Evolutionary conservation across 257 asterid genomes (phyloP), one percentile per base, ranked within the genome.

Genomic region (Nicotiana tomentosiformis): DNA sequence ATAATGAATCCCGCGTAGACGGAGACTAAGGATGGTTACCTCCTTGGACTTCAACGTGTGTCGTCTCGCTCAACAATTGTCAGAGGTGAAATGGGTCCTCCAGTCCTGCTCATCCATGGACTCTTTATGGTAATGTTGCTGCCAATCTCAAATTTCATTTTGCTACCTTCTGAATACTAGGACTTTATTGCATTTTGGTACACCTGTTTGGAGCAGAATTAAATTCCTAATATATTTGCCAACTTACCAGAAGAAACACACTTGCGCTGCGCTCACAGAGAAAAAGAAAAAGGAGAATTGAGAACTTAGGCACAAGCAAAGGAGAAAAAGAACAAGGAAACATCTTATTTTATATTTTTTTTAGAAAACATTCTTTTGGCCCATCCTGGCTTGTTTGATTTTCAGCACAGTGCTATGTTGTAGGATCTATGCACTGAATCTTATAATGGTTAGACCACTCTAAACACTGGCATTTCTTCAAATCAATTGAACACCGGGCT

Each of bases 11-110:
- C 53, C 17, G 77, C 80, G 87, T 88, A 95, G 98, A 86, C 90
- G 62, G 83, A 83, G 83, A 93, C 99, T 8, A 83, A 90, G 84
- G 99, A 96, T 91, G 99, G 98, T 35, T 96, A 82, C 87, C 43
- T 94, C 49, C 88, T 96, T 86, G 99, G 98, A 18, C 93, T 96
- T 84, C 99, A 96, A 84, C 97, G 97, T 32, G 98, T 94, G 78
- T 88, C 97, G 33, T 88, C 98, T 81, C 88, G 89, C 84, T 87
- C 91, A 14, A 86, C 78, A n/a, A 33, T 58, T 81, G 69, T 87
- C 72, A 86, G 78, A 64, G 57, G 79, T 29, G 81, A 84, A 81
- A 84, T 30, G 65, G 87, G 92, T 62, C 89, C 90, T 82, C 98
- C 99, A 0, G 97, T 94, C 81, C 87, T 96, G 89, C 97, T 96